phyloP scores from a whole-genome alignment of 2,329 filamentous ascomycete genomes.

The Calonectria naviculata region DNA sequence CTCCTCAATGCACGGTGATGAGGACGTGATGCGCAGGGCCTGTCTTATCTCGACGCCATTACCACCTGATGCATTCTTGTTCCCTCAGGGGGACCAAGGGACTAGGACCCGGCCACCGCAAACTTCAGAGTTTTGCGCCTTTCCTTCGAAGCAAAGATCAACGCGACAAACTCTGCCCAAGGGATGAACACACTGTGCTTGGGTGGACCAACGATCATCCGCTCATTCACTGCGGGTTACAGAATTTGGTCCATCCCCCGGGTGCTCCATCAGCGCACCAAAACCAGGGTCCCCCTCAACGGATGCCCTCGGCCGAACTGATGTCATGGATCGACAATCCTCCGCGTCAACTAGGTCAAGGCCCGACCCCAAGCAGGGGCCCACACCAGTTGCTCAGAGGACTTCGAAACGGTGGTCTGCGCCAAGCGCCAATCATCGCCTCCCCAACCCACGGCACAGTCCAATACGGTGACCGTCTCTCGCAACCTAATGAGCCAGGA shows the following conservation, averaged over 20 bases:
- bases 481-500: conserved; percentile 24
- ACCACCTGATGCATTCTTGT: conserved; percentile 7
- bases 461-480: conserved; percentile 31
- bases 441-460: conserved; percentile 27
- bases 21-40: neutral
- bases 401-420: conserved; percentile 35
- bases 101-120: neutral
- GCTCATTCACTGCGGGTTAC: conserved; percentile 19
- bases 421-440: conserved; percentile 30
- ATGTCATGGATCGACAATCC: conserved; percentile 48
- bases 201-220: conserved; percentile 11
- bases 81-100: neutral
- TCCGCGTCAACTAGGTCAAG: conserved; percentile 29
- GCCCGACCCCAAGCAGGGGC: conserved; percentile 19
- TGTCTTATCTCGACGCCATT: conserved; percentile 8
- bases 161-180: conserved; percentile 4
- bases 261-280: conserved; percentile 29
- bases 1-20: neutral
- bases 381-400: conserved; percentile 13
- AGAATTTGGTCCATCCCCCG: conserved; percentile 17
- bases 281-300: conserved; percentile 27
- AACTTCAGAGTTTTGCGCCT: neutral
- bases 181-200: conserved; percentile 10
- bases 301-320: conserved; percentile 36
- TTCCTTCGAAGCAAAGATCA: conserved; percentile 12